A percentile compares a stretch with the other conserved stretches of the same genome.
These are phyloP conservation scores for Aspergillus carbonarius DNA, from an alignment of 2,329 filamentous ascomycete genomes.

Conservation along the genomic window DNA sequence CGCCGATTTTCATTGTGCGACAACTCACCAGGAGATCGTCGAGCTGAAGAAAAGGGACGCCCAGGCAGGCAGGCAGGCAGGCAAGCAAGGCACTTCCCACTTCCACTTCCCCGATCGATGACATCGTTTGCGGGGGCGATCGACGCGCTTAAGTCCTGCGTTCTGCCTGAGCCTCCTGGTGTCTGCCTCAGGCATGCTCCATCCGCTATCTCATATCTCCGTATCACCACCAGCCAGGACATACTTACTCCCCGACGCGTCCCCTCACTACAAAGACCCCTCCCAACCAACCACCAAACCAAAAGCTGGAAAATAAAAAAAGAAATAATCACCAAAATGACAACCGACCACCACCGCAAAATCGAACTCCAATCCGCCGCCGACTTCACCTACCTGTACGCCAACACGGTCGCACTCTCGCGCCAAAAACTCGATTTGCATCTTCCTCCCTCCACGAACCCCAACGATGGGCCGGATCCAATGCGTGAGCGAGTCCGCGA, in stretches of 20 bases:
- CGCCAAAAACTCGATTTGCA: conserved; percentile 51
- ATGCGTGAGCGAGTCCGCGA: conserved; percentile 45
- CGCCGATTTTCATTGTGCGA: not conserved
- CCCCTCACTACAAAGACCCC: not conserved
- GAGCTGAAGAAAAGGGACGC: not conserved
- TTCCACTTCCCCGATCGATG: conserved; percentile 23
- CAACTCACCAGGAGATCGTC: not conserved
- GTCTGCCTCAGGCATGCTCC: not conserved
- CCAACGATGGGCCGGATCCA: conserved; percentile 40
- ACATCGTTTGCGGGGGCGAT: conserved; percentile 21
- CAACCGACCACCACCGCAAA: conserved; percentile 47
- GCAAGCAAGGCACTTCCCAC: conserved; percentile 1
- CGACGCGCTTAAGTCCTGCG: not conserved
- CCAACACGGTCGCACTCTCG: conserved; percentile 46
- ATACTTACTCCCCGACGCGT: not conserved
- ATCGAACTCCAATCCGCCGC: conserved; percentile 52
- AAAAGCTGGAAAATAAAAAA: not conserved
- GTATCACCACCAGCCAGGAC: not conserved
- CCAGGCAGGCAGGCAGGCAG: not conserved
- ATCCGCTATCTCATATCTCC: conserved; percentile 1
- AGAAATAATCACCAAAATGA: conserved; percentile 11
- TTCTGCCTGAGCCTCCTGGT: conserved; percentile 12
- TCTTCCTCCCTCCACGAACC: conserved; percentile 46
- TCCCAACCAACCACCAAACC: not conserved
- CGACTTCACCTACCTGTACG: conserved; percentile 51